Evolutionary conservation across 2,329 filamentous ascomycete species (phyloP).

Genomic region (Fusarium tjaetaba): DNA sequence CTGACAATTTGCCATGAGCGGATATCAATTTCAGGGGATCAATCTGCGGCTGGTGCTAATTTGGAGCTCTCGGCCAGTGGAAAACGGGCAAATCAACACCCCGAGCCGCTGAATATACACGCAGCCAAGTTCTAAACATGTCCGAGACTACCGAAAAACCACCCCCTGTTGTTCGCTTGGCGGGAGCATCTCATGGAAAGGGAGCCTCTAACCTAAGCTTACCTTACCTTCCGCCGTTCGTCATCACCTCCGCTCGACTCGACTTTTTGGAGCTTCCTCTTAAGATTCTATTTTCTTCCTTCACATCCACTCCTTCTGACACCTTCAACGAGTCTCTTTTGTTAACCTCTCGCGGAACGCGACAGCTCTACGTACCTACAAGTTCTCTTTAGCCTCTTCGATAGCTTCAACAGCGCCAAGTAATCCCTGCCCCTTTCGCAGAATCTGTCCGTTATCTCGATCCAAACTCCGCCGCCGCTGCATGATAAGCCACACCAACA

Average conservation of each 20-base stretch:
- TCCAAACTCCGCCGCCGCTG: slow-evolving; percentile 10
- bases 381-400: background rate
- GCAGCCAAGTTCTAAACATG: slow-evolving; percentile 23
- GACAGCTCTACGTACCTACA: background rate
- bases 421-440: slow-evolving; percentile 41
- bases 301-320: slow-evolving; percentile 43
- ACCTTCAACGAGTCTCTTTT: slow-evolving; percentile 1
- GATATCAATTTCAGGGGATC: slow-evolving; percentile 30
- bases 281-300: slow-evolving; percentile 26
- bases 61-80: background rate
- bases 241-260: slow-evolving; percentile 29
- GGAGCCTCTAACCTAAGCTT: slow-evolving; percentile 16
- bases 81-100: slow-evolving; percentile 11
- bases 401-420: slow-evolving; percentile 34
- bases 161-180: slow-evolving; percentile 38
- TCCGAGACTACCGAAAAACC: slow-evolving; percentile 40
- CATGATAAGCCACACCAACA: slow-evolving; percentile 40
- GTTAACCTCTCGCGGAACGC: background rate
- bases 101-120: slow-evolving; percentile 6
- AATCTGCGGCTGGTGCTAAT: slow-evolving; percentile 21
- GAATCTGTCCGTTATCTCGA: slow-evolving; percentile 37
- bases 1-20: slow-evolving; percentile 42
- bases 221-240: slow-evolving; percentile 20
- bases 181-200: slow-evolving; percentile 37
- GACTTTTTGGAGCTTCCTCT: slow-evolving; percentile 17